Percentiles rank a stretch among this genome's conserved stretches.
Conservation (phyloP, 352 stramenopile genomes). For the Phytophthora cryptogea region DNA sequence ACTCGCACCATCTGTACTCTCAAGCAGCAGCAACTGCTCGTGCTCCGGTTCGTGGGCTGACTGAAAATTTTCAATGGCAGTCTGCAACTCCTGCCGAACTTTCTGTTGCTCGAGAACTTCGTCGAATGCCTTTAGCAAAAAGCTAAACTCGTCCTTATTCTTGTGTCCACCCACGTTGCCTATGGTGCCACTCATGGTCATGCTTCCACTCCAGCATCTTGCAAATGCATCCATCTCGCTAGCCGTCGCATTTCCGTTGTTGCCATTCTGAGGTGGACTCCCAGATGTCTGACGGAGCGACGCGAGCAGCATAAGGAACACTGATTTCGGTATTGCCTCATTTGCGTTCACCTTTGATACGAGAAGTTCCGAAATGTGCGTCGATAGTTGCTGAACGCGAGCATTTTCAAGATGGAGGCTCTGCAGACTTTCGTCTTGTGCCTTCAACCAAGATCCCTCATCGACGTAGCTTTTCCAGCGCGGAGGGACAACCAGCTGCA, state of each 20-base stretch:
- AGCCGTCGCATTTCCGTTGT: conserved; percentile 23
- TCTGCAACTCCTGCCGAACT: conserved; percentile 54
- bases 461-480: conserved; percentile 53
- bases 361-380: conserved; percentile 54
- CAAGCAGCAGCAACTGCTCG: conserved; percentile 34
- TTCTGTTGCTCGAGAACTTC: conserved; percentile 60
- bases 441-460: conserved; percentile 38
- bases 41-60: conserved; percentile 40
- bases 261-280: conserved; percentile 22
- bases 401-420: conserved; percentile 44
- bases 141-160: conserved; percentile 69
- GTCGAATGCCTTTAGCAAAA: conserved; percentile 71
- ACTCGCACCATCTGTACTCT: conserved; percentile 28
- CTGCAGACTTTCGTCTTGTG: conserved; percentile 48
- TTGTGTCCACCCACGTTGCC: conserved; percentile 29
- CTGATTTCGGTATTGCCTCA: conserved; percentile 50
- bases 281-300: conserved; percentile 53
- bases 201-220: conserved; percentile 44
- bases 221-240: conserved; percentile 35
- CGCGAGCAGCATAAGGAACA: conserved; percentile 52
- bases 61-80: conserved; percentile 46
- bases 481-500: conserved; percentile 44
- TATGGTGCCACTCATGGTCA: conserved; percentile 43
- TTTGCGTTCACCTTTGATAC: conserved; percentile 51
- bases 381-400: conserved; percentile 47